Base-by-base conservation (phyloP, 139 green algal genomes). In the Chlamydomonas sphaeroides region DNA sequence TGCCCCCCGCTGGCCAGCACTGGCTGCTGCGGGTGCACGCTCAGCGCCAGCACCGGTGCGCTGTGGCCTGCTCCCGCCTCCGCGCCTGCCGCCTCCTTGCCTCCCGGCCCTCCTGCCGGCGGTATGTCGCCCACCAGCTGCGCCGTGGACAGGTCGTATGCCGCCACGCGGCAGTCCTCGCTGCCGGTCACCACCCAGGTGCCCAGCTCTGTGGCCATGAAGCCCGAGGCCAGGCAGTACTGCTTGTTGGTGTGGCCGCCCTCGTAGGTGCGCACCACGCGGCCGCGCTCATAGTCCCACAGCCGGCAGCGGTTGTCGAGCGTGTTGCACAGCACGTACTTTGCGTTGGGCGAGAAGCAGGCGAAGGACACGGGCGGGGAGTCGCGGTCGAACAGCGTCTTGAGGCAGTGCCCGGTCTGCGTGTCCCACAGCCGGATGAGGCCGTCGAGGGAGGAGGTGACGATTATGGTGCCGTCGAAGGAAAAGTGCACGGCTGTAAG, bases 321-420 rank as follows among this genome's bases (percentile, higher is more conserved):
- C 11, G 93, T 93, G 35, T 79, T 90, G 59, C 85, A 89, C 32
- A 97, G 88, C 21, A 96, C 65, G 84, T 92, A 66, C 86, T 87
- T 81, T 78, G 92, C 94, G 74, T 98, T 99, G 70, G 96, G 96
- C 3, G 91, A 94, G 91, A 99, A 98, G 25, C 75, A 74, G 2
- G 93, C 92, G 65, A 85, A 94, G 15, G 90, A 93, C 15, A 99
- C 89, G 11, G 96, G 95, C 7, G 90, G 88, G 51, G 88, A 90
- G 25, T 89, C 84, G 4, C 89, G 84, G 72, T 96, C 91, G 25
- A 95, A 93, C 33, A 98, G 79, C 11, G 94, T 98, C 56, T 93
- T 91, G 20, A 97, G 66, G 90, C 96, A 99, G 33, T 95, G 80
- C 1, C 96, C 95, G 10, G 87, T 98, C 39, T 88, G 79, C 39